phyloP scores from a whole-genome alignment of 768 basidiomycete species.

The Hericium alpestre region DNA sequence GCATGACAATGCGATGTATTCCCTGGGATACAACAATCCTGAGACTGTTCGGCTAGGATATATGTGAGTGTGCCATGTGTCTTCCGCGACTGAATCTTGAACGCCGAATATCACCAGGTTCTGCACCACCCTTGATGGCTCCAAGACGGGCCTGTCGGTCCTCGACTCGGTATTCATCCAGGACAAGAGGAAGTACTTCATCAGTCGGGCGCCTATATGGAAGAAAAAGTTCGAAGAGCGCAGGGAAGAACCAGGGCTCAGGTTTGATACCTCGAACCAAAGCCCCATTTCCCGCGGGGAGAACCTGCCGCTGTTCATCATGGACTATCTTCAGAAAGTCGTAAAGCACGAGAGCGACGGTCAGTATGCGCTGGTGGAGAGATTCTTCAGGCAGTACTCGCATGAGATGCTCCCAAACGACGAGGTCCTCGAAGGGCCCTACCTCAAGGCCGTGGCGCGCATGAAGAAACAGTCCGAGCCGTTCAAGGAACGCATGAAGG shows the following conservation, averaged over 20 bases:
- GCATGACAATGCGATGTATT: constrained; percentile 48
- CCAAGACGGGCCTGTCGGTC: constrained; percentile 49
- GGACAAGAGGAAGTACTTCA: constrained; percentile 13
- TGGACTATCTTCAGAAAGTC: constrained; percentile 28
- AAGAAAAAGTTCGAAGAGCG: constrained; percentile 3
- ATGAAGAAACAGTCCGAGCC: too few relatives aligned
- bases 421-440: constrained; percentile 27
- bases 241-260: constrained; percentile 20
- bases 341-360: constrained; percentile 17
- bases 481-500: constrained; percentile 8
- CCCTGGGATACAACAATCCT: constrained; percentile 36
- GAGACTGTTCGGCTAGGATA: constrained; percentile 47
- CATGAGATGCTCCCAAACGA: background rate
- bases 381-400: constrained; percentile 15
- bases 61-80: constrained; percentile 24
- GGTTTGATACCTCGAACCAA: constrained; percentile 15
- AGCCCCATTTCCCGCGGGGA: constrained; percentile 9
- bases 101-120: constrained; percentile 23
- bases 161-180: constrained; percentile 18
- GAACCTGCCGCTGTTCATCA: constrained; percentile 26
- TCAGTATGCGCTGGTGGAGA: constrained; percentile 20
- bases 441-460: constrained; percentile 13
- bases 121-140: constrained; percentile 44
- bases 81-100: too few relatives aligned
- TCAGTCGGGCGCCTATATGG: constrained; percentile 20